Evolutionary conservation across 2,329 filamentous ascomycete species (phyloP).

Genomic region (Helotiales sp.): DNA sequence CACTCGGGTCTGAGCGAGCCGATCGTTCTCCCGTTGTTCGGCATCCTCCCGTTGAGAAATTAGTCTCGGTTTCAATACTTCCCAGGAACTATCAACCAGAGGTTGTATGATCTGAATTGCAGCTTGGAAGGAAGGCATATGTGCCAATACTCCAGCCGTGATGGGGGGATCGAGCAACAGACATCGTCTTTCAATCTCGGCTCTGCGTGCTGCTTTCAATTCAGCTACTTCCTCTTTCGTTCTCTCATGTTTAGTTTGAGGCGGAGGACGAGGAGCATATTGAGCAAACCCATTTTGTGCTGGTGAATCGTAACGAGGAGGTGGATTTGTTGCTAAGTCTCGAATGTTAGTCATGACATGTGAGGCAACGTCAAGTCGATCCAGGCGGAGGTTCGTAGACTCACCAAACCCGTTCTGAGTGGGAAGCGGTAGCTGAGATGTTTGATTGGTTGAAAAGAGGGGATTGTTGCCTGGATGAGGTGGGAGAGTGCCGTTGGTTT

Average conservation of each 20-base stretch:
- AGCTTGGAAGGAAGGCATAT: slow-evolving; percentile 76
- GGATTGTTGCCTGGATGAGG: slow-evolving; percentile 16
- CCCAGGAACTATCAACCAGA: slow-evolving; percentile 73
- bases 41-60: slow-evolving; percentile 68
- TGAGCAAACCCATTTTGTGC: slow-evolving; percentile 38
- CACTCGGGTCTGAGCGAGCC: slow-evolving; percentile 41
- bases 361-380: not conserved
- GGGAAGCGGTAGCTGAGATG: slow-evolving; percentile 16
- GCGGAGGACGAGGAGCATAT: slow-evolving; percentile 36
- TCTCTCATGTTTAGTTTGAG: slow-evolving; percentile 50
- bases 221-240: slow-evolving; percentile 67
- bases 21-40: slow-evolving; percentile 59
- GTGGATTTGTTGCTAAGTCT: slow-evolving; percentile 30
- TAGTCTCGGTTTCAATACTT: slow-evolving; percentile 68
- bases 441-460: slow-evolving; percentile 21
- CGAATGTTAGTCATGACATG: not conserved
- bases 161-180: slow-evolving; percentile 70
- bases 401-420: slow-evolving; percentile 29
- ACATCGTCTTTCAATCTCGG: slow-evolving; percentile 75
- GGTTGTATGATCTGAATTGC: slow-evolving; percentile 72
- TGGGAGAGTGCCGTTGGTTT: slow-evolving; percentile 23
- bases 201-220: slow-evolving; percentile 65
- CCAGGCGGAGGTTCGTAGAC: slow-evolving; percentile 4
- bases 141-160: slow-evolving; percentile 62
- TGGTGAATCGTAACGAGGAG: slow-evolving; percentile 41